phyloP scores from a whole-genome alignment of 2,329 filamentous ascomycete species.

The Fonsecaea pugnacius region DNA sequence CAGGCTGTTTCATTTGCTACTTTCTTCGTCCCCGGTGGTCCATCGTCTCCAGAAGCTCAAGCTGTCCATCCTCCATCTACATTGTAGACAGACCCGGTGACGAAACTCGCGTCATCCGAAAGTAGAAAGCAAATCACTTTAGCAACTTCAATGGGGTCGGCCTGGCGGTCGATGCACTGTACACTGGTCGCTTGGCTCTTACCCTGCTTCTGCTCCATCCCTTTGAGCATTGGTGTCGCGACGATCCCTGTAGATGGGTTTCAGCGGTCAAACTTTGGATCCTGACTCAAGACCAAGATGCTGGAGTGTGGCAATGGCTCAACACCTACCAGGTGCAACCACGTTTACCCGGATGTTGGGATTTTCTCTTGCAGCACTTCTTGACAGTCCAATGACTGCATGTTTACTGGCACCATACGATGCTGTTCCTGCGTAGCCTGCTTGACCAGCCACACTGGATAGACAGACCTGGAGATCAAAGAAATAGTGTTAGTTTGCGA shows the following conservation, averaged over 20 bases:
- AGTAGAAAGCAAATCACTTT: slow-evolving; percentile 53
- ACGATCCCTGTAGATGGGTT: slow-evolving; percentile 52
- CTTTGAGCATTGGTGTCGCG: slow-evolving; percentile 87
- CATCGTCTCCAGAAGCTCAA: too few relatives aligned
- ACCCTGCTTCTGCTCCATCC: slow-evolving; percentile 41
- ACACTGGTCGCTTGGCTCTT: neutral
- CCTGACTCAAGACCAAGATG: too few relatives aligned
- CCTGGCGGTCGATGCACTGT: slow-evolving; percentile 33
- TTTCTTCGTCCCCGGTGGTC: too few relatives aligned
- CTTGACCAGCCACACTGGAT: slow-evolving; percentile 45
- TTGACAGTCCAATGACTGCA: slow-evolving; percentile 50
- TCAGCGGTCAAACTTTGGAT: too few relatives aligned
- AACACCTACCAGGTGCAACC: slow-evolving; percentile 40
- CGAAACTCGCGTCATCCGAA: slow-evolving; percentile 51
- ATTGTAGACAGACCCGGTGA: slow-evolving; percentile 51
- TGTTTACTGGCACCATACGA: slow-evolving; percentile 51
- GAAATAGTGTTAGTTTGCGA: too few relatives aligned
- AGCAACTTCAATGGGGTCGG: slow-evolving; percentile 46
- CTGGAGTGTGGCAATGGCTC: too few relatives aligned
- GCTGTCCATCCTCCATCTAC: slow-evolving; percentile 54
- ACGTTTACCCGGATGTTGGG: slow-evolving; percentile 44
- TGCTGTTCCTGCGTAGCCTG: slow-evolving; percentile 43
- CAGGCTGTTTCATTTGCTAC: too few relatives aligned
- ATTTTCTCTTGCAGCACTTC: slow-evolving; percentile 42
- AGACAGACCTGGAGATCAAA: too few relatives aligned